Evolutionary conservation across 2,329 filamentous ascomycete genomes (phyloP).

Genomic region (Colletotrichum gloeosporioides): DNA sequence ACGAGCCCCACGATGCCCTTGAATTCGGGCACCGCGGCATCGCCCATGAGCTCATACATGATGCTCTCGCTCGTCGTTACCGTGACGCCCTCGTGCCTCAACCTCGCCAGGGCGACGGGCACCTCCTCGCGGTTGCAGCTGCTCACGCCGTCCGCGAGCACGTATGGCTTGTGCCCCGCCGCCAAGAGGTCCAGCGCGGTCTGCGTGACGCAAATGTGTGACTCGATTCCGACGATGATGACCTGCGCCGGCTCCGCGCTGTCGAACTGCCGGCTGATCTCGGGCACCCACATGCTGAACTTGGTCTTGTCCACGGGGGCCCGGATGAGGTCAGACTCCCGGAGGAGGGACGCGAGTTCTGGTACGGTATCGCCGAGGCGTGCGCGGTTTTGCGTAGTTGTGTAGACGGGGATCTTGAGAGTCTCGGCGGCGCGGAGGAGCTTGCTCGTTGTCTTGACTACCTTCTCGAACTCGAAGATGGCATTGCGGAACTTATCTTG

Average conservation of each 20-base stretch:
- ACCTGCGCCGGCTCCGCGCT: constrained; percentile 52
- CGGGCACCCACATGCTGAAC: constrained; percentile 86
- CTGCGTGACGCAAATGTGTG: constrained; percentile 94
- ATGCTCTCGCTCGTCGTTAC: constrained; percentile 90
- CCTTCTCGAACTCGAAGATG: constrained; percentile 84
- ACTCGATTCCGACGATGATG: constrained; percentile 89
- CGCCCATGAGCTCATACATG: constrained; percentile 88
- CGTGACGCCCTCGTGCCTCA: constrained; percentile 76
- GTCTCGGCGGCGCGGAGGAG: constrained; percentile 68
- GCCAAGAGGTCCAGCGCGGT: constrained; percentile 82
- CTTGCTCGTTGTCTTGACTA: constrained; percentile 75
- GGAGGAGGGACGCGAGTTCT: constrained; percentile 66
- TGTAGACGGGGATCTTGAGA: constrained; percentile 79
- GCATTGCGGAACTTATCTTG: constrained; percentile 89
- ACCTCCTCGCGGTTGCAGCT: constrained; percentile 87
- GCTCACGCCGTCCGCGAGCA: constrained; percentile 88
- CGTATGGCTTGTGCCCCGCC: constrained; percentile 80
- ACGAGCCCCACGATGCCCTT: constrained; percentile 76
- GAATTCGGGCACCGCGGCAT: constrained; percentile 77
- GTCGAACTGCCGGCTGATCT: constrained; percentile 53
- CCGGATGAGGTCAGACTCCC: constrained; percentile 39
- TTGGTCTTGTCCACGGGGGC: constrained; percentile 80
- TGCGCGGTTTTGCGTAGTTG: constrained; percentile 83
- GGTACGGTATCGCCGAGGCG: constrained; percentile 82
- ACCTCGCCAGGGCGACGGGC: constrained; percentile 74